Percentiles rank a stretch among this genome's conserved stretches.
Evolutionary conservation across 176 grass and related monocot genomes (phyloP).

Genomic region (Avena atlantica): DNA sequence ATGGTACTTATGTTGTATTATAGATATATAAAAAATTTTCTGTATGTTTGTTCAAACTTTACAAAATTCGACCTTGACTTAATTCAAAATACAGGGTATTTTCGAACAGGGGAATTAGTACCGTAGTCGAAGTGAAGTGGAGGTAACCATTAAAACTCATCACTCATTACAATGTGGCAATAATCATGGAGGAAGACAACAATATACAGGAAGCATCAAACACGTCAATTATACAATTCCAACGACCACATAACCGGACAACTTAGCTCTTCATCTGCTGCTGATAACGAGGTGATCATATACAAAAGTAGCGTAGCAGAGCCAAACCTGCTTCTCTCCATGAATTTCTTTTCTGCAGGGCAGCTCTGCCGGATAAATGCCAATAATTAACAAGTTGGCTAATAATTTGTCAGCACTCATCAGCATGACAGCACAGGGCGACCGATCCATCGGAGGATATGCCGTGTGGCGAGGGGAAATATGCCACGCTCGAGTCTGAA

Average conservation of each 20-base stretch:
- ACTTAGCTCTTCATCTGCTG: neutral
- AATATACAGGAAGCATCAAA: neutral
- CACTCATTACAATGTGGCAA: too few relatives aligned
- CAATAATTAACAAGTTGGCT: neutral
- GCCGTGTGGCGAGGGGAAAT: conserved; percentile 3
- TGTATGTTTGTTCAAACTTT: too few relatives aligned
- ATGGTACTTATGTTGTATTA: too few relatives aligned
- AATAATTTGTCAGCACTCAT: neutral
- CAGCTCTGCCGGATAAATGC: conserved; percentile 17
- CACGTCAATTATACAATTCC: neutral
- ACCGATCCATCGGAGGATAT: conserved; percentile 15
- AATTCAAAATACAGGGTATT: too few relatives aligned
- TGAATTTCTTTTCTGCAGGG: neutral
- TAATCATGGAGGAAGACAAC: too few relatives aligned
- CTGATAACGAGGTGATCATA: neutral
- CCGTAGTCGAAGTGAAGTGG: too few relatives aligned
- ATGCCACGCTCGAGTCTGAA: conserved; percentile 1
- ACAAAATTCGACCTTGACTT: too few relatives aligned
- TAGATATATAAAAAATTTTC: too few relatives aligned
- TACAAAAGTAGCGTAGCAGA: neutral
- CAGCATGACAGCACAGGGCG: neutral
- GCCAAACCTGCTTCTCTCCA: neutral
- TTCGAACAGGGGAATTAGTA: too few relatives aligned
- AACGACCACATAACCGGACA: neutral
- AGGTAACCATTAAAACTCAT: too few relatives aligned